Evolutionary conservation across 441 rosid species (phyloP), one percentile per base, ranked within the genome.

Genomic region (Gossypium lobatum): DNA sequence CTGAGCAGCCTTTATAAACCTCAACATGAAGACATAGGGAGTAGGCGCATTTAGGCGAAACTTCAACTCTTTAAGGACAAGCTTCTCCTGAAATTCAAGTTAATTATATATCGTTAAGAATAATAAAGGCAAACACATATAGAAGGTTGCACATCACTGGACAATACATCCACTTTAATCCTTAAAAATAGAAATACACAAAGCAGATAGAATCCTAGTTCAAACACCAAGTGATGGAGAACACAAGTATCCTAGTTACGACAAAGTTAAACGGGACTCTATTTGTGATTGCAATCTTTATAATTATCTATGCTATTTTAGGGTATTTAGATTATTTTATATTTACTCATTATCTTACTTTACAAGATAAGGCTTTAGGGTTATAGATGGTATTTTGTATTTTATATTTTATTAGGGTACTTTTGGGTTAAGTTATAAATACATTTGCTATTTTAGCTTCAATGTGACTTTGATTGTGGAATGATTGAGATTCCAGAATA

Each of bases 1-100:
- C 75, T 82, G 89, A 78, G 99, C 96, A 83, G 96, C 98, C 86
- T 90, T 91, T 52, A 95, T 90, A 82, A 93, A 95, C 79, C 97
- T 89, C 75, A 93, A 78, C 98, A 91, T 87, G 89, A 95, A 95
- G 76, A 93, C 97, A 75, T 95, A 93, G 3, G 95, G 89, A 28
- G 98, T 92, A 23, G 99, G 93, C 34, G 79, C 77, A 80, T 95
- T 95, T 42, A 95, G 84, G 71, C 98, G 96, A 66, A 93, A 95
- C 78, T 90, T 91, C 86, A 95, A 77, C 73, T 77, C 81, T 83
- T 84, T 89, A 28, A 95, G 92, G 73, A 95, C 80, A 18, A 81
- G 78, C 80, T 89, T 93, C 83, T 95, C 99, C 96, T 95, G 88
- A 68, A 82, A 52, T 4, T 9, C 79, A 82, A 80, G 64, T 65